These are phyloP conservation scores for Botryosphaeria dothidea DNA, from an alignment of 2,329 filamentous ascomycete genomes.

Conservation along the genomic window DNA sequence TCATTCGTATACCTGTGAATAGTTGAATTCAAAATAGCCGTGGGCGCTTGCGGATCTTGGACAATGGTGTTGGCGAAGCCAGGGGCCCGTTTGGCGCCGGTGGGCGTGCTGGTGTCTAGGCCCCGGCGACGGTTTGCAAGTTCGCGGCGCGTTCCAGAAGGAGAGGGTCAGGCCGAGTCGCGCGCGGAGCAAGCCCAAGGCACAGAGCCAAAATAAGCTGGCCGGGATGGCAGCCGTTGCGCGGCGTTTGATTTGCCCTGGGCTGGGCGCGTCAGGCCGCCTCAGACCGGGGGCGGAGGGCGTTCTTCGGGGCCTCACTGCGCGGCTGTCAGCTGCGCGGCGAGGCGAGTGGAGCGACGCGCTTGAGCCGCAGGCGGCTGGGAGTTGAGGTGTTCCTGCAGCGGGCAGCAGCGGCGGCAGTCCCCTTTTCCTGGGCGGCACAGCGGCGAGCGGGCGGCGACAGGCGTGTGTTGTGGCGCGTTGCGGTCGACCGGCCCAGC, in stretches of 20 bases:
- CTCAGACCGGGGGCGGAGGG: background rate
- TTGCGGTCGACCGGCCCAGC: background rate
- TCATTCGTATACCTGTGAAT: background rate
- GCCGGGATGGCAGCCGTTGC: constrained; percentile 13
- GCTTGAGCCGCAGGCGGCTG: background rate
- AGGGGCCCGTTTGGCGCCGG: constrained; percentile 1
- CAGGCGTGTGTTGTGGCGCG: constrained; percentile 3
- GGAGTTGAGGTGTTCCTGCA: background rate
- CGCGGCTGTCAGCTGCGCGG: background rate
- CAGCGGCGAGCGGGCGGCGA: constrained; percentile 2
- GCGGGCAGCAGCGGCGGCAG: background rate
- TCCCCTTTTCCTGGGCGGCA: constrained; percentile 8
- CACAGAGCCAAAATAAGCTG: background rate
- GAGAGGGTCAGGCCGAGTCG: constrained; percentile 14
- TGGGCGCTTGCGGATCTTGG: background rate
- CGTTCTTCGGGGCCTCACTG: background rate
- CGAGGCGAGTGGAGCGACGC: background rate
- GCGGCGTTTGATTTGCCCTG: constrained; percentile 13
- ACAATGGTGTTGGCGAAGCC: background rate
- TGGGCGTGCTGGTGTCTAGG: background rate
- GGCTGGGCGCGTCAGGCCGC: constrained; percentile 6
- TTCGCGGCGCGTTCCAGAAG: constrained; percentile 17
- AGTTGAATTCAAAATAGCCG: background rate
- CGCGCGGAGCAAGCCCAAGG: background rate
- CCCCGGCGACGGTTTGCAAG: background rate